Evolutionary conservation across 2,329 filamentous ascomycete genomes (phyloP).

Genomic region (Alternaria sp.): DNA sequence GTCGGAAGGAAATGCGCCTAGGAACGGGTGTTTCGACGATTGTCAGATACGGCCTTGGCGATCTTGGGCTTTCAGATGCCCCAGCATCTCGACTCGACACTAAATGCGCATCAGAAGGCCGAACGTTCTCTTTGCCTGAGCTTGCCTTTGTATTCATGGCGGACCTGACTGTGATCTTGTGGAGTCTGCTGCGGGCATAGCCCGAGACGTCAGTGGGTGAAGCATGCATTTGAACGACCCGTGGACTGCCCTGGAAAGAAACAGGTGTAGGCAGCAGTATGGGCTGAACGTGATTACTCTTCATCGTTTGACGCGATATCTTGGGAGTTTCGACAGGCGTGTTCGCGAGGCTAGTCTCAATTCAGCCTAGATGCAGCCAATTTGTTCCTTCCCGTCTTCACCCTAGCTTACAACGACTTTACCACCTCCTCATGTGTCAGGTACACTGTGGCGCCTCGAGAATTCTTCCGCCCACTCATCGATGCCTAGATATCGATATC

Average conservation of each 20-base stretch:
- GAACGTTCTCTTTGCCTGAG: background rate
- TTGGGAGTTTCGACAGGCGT: background rate
- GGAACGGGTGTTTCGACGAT: background rate
- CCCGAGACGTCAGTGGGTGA: background rate
- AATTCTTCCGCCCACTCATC: slow-evolving; percentile 5
- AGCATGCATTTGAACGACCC: background rate
- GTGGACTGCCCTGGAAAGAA: background rate
- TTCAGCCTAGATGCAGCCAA: background rate
- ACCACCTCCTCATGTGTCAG: background rate
- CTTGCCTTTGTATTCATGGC: background rate
- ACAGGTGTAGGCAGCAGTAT: background rate
- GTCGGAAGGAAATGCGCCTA: background rate
- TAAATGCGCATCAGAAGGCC: background rate
- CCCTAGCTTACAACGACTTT: background rate
- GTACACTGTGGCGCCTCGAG: background rate
- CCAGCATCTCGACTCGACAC: background rate
- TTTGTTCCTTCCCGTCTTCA: background rate
- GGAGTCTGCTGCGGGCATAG: background rate
- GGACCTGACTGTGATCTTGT: background rate
- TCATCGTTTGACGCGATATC: background rate
- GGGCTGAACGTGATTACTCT: background rate
- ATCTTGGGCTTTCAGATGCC: background rate
- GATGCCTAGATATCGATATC: background rate
- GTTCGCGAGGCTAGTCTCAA: background rate
- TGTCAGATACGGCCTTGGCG: background rate